These are phyloP conservation scores for Handroanthus guayacan DNA, from an alignment of 257 asterid species.

Conservation along the genomic window DNA sequence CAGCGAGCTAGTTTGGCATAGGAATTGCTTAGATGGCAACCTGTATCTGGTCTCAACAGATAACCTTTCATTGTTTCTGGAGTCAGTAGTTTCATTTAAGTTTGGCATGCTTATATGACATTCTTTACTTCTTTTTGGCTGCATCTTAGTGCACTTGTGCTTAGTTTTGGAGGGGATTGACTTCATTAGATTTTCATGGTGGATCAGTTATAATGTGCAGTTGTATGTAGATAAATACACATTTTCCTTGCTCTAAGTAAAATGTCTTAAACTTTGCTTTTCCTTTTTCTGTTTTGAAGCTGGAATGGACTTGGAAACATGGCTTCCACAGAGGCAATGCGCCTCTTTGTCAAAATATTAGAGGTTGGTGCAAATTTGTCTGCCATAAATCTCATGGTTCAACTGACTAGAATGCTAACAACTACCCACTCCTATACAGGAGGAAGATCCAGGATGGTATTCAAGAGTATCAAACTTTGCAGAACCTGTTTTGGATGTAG, in stretches of 20 bases:
- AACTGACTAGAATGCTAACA: conserved; percentile 25
- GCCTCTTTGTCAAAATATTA: conserved; percentile 93
- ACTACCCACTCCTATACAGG: conserved; percentile 56
- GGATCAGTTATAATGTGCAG: conserved; percentile 17
- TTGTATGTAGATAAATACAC: not conserved
- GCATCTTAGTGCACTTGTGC: conserved; percentile 2
- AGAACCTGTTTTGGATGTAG: conserved; percentile 75
- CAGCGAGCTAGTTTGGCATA: conserved; percentile 13
- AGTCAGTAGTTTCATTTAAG: conserved; percentile 12
- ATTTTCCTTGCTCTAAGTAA: not conserved
- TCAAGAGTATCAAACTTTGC: conserved; percentile 78
- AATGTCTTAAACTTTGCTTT: conserved; percentile 27
- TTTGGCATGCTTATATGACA: conserved; percentile 13
- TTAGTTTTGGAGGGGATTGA: conserved; percentile 1
- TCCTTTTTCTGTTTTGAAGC: conserved; percentile 51
- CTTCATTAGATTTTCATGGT: conserved; percentile 20
- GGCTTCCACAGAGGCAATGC: conserved; percentile 96
- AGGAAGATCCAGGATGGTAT: conserved; percentile 99
- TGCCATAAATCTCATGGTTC: conserved; percentile 22
- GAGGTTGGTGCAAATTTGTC: conserved; percentile 65
- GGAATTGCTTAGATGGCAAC: conserved; percentile 20
- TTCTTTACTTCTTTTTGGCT: not conserved
- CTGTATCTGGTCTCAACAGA: conserved; percentile 7
- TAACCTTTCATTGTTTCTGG: conserved; percentile 15
- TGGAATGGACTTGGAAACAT: conserved; percentile 94